These are phyloP conservation scores for Quercus mongolica DNA, from an alignment of 306 rosid genomes.

Conservation along the genomic window DNA sequence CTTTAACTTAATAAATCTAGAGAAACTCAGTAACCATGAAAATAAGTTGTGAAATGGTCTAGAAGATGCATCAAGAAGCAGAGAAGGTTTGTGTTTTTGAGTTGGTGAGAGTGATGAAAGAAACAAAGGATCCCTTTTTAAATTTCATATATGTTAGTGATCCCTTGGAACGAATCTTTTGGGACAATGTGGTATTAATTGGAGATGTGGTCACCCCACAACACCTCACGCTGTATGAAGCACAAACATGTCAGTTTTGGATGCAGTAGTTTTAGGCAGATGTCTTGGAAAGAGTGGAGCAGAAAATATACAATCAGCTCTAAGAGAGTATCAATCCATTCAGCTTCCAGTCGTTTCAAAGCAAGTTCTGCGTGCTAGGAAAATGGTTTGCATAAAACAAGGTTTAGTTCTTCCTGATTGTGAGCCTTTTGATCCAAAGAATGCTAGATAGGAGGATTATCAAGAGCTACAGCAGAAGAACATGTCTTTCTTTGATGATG, in stretches of 20 bases:
- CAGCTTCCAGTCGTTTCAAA: constrained; percentile 51
- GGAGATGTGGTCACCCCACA: too few species aligned
- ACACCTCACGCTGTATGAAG: too few species aligned
- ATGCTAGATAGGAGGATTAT: constrained; percentile 44
- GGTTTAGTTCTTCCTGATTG: constrained; percentile 50
- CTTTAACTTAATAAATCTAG: constrained; percentile 26
- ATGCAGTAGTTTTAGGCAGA: too few species aligned
- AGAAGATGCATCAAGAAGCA: not conserved
- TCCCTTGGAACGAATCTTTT: too few species aligned
- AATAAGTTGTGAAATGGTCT: constrained; percentile 48
- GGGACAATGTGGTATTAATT: too few species aligned
- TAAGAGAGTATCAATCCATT: constrained; percentile 54
- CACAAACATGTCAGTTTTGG: too few species aligned
- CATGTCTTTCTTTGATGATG: constrained; percentile 59
- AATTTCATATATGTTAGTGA: too few species aligned
- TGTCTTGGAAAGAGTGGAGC: constrained; percentile 60
- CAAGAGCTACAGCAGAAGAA: constrained; percentile 58
- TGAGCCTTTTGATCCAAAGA: constrained; percentile 47
- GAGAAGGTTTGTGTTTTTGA: constrained; percentile 7
- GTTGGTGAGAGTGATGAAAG: constrained; percentile 55
- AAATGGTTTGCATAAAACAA: constrained; percentile 61
- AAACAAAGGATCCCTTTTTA: constrained; percentile 68
- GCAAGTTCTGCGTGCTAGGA: constrained; percentile 73
- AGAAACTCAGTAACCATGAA: constrained; percentile 65
- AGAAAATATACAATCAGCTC: constrained; percentile 52